phyloP scores from a whole-genome alignment of 345 rosid genomes.

The Corchorus olitorius region DNA sequence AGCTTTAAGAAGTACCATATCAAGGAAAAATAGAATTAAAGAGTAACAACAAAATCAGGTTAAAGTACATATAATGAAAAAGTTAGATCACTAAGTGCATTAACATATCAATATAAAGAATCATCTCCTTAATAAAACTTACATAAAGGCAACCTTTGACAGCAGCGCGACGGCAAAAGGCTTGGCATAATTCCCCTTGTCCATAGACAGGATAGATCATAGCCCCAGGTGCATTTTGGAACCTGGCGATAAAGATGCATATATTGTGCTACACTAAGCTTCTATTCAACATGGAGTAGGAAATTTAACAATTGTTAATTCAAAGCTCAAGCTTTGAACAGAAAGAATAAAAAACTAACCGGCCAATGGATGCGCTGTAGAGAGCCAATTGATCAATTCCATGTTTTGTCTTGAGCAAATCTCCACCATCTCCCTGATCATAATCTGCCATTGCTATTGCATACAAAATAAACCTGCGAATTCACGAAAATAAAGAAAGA shows the following conservation, averaged over 20 bases:
- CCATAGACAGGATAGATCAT: constrained; percentile 89
- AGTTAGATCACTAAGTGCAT: background rate
- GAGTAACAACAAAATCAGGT: background rate
- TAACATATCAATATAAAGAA: background rate
- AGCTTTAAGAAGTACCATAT: no score
- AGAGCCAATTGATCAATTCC: constrained; percentile 76
- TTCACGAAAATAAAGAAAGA: background rate
- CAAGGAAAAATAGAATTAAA: background rate
- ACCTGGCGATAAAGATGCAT: constrained; percentile 41
- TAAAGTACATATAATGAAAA: background rate
- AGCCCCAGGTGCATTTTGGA: constrained; percentile 75
- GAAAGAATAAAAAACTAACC: constrained; percentile 42
- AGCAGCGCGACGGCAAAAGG: constrained; percentile 94
- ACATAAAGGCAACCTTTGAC: constrained; percentile 90
- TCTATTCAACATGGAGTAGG: background rate
- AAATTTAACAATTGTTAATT: background rate
- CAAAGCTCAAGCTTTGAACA: background rate
- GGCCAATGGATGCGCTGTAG: constrained; percentile 76
- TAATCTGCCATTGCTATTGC: constrained; percentile 79
- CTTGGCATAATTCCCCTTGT: constrained; percentile 91
- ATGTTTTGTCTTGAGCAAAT: constrained; percentile 64
- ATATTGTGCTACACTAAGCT: background rate
- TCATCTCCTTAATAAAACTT: constrained; percentile 33
- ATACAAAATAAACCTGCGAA: constrained; percentile 66
- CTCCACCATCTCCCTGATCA: constrained; percentile 59